Evolutionary conservation across 306 rosid species (phyloP).

Genomic region (Quercus suber): DNA sequence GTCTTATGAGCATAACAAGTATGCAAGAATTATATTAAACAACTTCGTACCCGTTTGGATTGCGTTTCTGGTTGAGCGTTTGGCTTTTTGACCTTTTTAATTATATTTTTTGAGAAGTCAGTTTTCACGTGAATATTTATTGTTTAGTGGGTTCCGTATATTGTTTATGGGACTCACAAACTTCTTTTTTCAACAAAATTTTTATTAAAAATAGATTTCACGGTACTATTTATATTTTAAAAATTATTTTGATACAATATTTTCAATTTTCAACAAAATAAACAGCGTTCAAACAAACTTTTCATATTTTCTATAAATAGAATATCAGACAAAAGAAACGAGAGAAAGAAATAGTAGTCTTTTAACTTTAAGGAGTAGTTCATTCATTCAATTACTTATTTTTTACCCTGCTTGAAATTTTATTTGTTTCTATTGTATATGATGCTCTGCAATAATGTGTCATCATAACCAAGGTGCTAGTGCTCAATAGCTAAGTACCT

Average conservation of each 20-base stretch:
- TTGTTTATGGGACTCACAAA: accelerated
- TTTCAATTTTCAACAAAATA: no score
- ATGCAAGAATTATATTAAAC: no score
- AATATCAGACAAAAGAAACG: background rate
- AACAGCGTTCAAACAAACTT: accelerated
- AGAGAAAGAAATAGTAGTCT: background rate
- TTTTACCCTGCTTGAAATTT: background rate
- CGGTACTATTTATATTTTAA: accelerated
- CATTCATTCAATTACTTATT: background rate
- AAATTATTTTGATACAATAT: accelerated
- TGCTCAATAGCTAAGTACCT: background rate
- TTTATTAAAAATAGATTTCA: no score
- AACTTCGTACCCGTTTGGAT: no score
- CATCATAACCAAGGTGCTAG: background rate
- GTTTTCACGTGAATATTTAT: no score
- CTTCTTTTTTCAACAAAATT: no score
- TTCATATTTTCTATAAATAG: background rate
- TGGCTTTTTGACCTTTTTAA: no score
- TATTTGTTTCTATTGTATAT: background rate
- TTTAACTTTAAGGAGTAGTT: background rate
- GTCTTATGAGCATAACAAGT: no score
- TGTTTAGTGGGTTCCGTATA: accelerated
- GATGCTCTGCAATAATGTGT: background rate
- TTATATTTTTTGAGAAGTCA: no score
- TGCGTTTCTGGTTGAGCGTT: no score